A percentile compares a stretch with the other conserved stretches of the same genome.
Evolutionary conservation across 2,329 filamentous ascomycete genomes (phyloP).

Genomic region (Cryoendolithus antarcticus): DNA sequence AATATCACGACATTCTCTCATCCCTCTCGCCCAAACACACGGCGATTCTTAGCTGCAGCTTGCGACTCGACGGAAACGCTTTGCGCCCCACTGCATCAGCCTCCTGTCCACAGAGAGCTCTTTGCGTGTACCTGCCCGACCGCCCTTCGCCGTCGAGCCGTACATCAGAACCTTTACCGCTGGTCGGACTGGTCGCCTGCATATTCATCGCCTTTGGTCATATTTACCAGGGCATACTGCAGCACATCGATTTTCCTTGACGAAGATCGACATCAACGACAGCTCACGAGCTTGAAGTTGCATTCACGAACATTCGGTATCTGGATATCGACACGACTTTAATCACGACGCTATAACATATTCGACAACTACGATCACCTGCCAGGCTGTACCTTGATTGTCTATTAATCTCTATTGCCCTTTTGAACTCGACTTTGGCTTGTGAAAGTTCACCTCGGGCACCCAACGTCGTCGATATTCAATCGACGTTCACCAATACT

Average conservation of each 20-base stretch:
- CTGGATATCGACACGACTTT: constrained; percentile 5
- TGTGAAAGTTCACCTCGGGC: constrained; percentile 1
- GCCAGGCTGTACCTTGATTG: constrained; percentile 20
- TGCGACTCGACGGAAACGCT: constrained; percentile 8
- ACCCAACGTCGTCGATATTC: constrained; percentile 1
- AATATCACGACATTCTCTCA: no score
- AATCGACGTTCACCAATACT: constrained; percentile 5
- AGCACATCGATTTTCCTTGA: constrained; percentile 15
- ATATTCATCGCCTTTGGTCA: neutral
- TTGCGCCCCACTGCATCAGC: constrained; percentile 15
- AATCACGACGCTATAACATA: no score
- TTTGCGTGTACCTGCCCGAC: constrained; percentile 7
- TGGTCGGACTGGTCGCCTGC: neutral
- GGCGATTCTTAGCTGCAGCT: constrained; percentile 5
- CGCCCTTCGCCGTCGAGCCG: constrained; percentile 5
- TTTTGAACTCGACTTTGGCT: constrained; percentile 5
- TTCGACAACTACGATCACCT: constrained; percentile 9
- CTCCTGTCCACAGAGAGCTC: constrained; percentile 9
- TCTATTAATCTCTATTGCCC: constrained; percentile 13
- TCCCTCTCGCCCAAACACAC: no score
- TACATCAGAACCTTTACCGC: constrained; percentile 1
- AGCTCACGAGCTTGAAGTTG: neutral
- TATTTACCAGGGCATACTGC: constrained; percentile 6
- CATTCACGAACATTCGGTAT: constrained; percentile 1
- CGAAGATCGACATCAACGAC: constrained; percentile 7